Base-by-base conservation (phyloP, 805 yeast genomes). In the Metschnikowia kofuensis region DNA sequence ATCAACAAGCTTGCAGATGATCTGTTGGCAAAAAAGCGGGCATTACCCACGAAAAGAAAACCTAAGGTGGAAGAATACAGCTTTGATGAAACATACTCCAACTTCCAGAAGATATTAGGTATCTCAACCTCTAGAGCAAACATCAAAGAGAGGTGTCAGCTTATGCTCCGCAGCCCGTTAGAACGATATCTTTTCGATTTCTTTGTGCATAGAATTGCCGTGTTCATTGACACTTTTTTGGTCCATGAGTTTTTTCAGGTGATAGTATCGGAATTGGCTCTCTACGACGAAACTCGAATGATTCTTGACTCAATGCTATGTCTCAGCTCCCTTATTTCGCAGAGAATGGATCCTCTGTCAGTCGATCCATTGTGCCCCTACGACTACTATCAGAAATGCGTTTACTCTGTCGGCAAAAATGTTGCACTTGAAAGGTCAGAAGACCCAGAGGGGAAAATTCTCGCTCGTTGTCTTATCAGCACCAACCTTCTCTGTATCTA, bases 231-330 rank as follows among this genome's bases (percentile, higher is more conserved):
- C 47, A 59, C 67, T 36, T 69, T 69, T 40, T 55, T 69, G 40
- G 62, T 63, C 1, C 59, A 58, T 21, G 63, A 63, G 21, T 55
- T 61, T 13, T 72, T 68, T 50, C 56, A 59, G 30, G 62, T 61
- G 29, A 56, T 72, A 4, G 59, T 72, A 1, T 64, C 75, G 2
- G 68, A 67, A 44, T 47, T 72, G 49, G 74, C 76, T 4, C 53
- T 72, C 21, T 53, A 61, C 42, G 76, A 72, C 47, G 74, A 71
- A 9, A 68, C 75, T 2, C 59, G 68, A 26, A 64, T 71, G 69
- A 58, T 72, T n/a, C 41, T 67, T 15, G 63, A 66, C 54, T 58
- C 72, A n/a, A 66, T 72, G 39, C 63, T 66, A 42, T 67, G 72
- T 44, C 59, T 72, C 45, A 64, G 72, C 46, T 66, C 72, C n/a